Evolutionary conservation across 352 stramenopile genomes (phyloP), one percentile per base, ranked within the genome.

Genomic region (Lagenidium giganteum): DNA sequence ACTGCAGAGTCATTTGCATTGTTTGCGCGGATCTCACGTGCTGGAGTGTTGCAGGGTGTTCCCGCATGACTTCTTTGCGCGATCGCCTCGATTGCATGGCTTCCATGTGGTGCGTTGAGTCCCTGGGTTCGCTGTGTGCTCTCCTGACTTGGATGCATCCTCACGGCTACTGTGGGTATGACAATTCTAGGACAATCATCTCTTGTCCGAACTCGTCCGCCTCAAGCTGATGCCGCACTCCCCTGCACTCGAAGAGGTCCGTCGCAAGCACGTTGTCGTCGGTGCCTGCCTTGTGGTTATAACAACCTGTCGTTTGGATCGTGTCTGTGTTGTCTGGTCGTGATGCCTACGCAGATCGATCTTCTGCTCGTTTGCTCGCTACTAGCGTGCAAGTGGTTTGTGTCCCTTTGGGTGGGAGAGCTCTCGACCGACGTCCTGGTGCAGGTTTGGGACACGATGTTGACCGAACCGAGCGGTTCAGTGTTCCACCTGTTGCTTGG

Each of bases 371-470:
- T 89, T 21, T 69, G 73, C 13, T 84, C 73, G 22, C 41, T 89
- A 16, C 47, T 89, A 7, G 74, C 68, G 22, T 87, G 65, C 57
- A 89, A 89, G 54, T 89, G 77, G 77, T 89, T 87, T 27, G 70
- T 89, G 5, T 69, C 70, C 6, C 36, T 89, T 4, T 89, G 73
- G 70, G 73, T 89, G 17, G 71, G 71, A 18, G 66, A 85, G 42
- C 42, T 87, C 5, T 71, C 73, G 6, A 24, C 62, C 7, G 27
- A 52, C 8, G 31, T 84, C 36, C 61, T 89, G 9, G 52, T 64
- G 35, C 42, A 69, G 14, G 57, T 87, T 6, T 89, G 77, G 77
- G 57, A 83, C 29, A 67, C 57, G 1, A 87, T 87, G 73, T 47
- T 89, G 0, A 55, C 50, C 5, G 51, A 76, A 50, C 49, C 70